Evolutionary conservation across 2,329 filamentous ascomycete genomes (phyloP).

Genomic region (Stemphylium beticola): DNA sequence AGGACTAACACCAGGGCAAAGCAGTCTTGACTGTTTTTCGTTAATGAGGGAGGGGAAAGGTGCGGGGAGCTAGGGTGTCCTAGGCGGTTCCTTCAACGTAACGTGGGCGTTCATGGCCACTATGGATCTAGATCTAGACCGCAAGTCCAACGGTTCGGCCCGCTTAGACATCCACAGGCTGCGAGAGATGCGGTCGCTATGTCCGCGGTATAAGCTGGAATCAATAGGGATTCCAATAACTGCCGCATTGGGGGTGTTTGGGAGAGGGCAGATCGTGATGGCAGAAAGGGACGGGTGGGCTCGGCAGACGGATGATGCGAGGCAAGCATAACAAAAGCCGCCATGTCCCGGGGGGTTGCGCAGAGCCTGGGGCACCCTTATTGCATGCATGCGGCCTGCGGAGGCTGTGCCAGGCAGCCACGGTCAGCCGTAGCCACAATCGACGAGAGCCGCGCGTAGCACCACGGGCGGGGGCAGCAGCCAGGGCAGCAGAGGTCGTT

Average conservation of each 20-base stretch:
- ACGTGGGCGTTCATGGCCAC: conserved; percentile 4
- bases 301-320: neutral
- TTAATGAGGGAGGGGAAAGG: neutral
- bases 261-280: neutral
- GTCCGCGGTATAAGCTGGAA: conserved; percentile 6
- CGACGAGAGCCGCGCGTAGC: neutral
- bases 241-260: conserved; percentile 7
- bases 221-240: conserved; percentile 4
- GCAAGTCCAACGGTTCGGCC: conserved; percentile 13
- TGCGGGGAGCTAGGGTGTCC: neutral
- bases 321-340: neutral
- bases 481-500: neutral
- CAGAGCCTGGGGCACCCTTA: neutral
- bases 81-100: neutral
- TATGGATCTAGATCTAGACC: conserved; percentile 16
- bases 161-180: conserved; percentile 11
- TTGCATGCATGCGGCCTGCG: neutral
- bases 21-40: neutral
- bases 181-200: conserved; percentile 9
- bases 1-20: neutral
- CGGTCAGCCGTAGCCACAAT: neutral
- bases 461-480: neutral
- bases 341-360: neutral
- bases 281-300: neutral
- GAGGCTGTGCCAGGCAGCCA: neutral